Base-by-base conservation (phyloP, 495 filamentous ascomycete genomes). In the Aspergillus carlsbadensis region DNA sequence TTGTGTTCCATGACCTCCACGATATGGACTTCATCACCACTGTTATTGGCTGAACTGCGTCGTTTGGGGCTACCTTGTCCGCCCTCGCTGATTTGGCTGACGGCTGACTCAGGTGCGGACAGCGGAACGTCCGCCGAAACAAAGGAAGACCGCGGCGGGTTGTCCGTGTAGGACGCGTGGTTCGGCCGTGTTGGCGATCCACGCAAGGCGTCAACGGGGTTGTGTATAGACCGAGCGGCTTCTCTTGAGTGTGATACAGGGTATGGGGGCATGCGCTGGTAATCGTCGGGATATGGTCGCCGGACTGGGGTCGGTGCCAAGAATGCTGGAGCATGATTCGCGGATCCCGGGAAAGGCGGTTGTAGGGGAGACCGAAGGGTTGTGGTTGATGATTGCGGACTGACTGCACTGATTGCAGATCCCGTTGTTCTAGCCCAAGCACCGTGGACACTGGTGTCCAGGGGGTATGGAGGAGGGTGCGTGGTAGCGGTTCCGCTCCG, bases 271-370 rank as follows among this genome's bases (percentile, higher is more conserved):
- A 67, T 66, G 77, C 78, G 79, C 46, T 75, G 70, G 1, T 68
- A 69, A 62, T 81, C 77, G 44, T 81, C 76, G 35, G 74, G 72
- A 15, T 76, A 65, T 20, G 76, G 66, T 26, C 72, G 73, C 8
- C 61, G 21, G 42, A 63, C 68, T 22, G 69, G 41, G 13, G 69
- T 46, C 20, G 54, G 53, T 37, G 54, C 61, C 34, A 66, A 61
- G 54, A 73, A 68, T 6, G 69, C 63, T 29, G 67, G 66, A 15
- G 64, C 58, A 20, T 66, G 65, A 40, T 57, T 58, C 44, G 68
- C 66, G 7, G 67, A 59, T 4, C 57, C 51, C 8, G 58, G 53
- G n/a, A 67, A 68, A 44, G 58, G 56, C 13, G 70, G 47, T 22
- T 69, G 62, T 52, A 68, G 64, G 37, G 68, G 41, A 21, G 68